phyloP scores from a whole-genome alignment of 2,329 filamentous ascomycete species.

The Pyrenochaeta sp. region DNA sequence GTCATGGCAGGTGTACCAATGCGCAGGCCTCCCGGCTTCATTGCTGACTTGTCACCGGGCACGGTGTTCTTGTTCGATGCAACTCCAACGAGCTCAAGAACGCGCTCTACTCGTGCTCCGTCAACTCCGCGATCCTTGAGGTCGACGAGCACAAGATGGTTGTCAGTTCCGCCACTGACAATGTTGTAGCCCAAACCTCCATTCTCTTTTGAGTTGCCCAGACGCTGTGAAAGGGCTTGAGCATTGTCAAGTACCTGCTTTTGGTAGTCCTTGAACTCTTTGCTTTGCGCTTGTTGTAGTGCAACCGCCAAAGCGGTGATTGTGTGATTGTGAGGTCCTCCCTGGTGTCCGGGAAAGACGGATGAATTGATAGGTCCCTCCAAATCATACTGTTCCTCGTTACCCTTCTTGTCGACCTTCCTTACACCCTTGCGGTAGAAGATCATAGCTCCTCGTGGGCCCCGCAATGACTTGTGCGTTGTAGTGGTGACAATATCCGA shows the following conservation, averaged over 20 bases:
- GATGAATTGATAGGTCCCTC: slow-evolving; percentile 98
- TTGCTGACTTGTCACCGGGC: slow-evolving; percentile 94
- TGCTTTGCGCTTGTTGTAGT: slow-evolving; percentile 87
- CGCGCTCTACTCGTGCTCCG: slow-evolving; percentile 92
- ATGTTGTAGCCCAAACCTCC: slow-evolving; percentile 87
- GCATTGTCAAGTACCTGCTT: slow-evolving; percentile 91
- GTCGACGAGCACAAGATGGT: slow-evolving; percentile 95
- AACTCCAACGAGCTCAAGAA: slow-evolving; percentile 98
- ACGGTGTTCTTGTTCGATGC: slow-evolving; percentile 99
- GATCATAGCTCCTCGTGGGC: slow-evolving; percentile 98
- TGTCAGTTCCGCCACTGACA: slow-evolving; percentile 94
- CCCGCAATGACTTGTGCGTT: slow-evolving; percentile 98
- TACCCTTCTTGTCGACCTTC: slow-evolving; percentile 86
- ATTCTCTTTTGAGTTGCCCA: slow-evolving; percentile 73
- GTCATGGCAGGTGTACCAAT: slow-evolving; percentile 99
- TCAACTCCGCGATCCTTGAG: slow-evolving; percentile 87
- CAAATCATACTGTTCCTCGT: slow-evolving; percentile 92
- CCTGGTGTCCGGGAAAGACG: slow-evolving; percentile 98
- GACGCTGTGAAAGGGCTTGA: slow-evolving; percentile 79
- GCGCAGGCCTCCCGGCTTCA: slow-evolving; percentile 92
- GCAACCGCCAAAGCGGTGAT: slow-evolving; percentile 96
- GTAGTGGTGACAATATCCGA: slow-evolving; percentile 98
- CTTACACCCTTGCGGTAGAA: slow-evolving; percentile 99
- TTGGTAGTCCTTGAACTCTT: slow-evolving; percentile 95
- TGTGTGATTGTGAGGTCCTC: slow-evolving; percentile 98